Conservation (phyloP, 2,329 filamentous ascomycete species). For the Clarireedia paspali region DNA sequence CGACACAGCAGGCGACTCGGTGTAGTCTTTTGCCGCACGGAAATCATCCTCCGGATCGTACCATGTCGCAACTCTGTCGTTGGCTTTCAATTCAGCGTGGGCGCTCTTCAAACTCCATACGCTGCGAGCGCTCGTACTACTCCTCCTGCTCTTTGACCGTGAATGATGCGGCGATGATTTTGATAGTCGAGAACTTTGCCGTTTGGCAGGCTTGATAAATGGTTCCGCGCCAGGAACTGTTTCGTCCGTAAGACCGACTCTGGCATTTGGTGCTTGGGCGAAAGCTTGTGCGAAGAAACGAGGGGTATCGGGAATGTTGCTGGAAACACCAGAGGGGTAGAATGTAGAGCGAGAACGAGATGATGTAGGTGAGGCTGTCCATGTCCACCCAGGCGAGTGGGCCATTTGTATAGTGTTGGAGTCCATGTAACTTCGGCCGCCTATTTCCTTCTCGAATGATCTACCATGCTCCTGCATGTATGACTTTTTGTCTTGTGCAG, state of each 20-base stretch:
- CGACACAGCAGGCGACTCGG: slow-evolving; percentile 14
- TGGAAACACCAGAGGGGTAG: slow-evolving; percentile 27
- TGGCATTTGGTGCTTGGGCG: slow-evolving; percentile 54
- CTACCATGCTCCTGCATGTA: background rate
- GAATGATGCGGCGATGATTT: slow-evolving; percentile 33
- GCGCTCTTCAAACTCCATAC: slow-evolving; percentile 20
- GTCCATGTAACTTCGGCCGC: background rate
- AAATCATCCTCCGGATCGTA: slow-evolving; percentile 22
- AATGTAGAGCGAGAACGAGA: slow-evolving; percentile 11
- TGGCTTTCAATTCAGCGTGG: slow-evolving; percentile 15
- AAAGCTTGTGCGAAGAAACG: slow-evolving; percentile 50
- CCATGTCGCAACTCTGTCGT: slow-evolving; percentile 19
- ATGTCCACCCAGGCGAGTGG: slow-evolving; percentile 22
- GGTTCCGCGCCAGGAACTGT: slow-evolving; percentile 51
- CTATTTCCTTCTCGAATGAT: slow-evolving; percentile 6
- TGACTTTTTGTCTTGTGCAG: slow-evolving; percentile 7
- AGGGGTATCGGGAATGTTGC: slow-evolving; percentile 22
- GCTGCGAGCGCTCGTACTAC: slow-evolving; percentile 25
- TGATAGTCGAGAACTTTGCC: slow-evolving; percentile 45
- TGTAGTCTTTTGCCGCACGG: slow-evolving; percentile 12
- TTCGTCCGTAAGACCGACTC: slow-evolving; percentile 55
- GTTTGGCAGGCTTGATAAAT: slow-evolving; percentile 46
- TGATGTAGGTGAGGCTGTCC: slow-evolving; percentile 21
- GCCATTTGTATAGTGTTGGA: slow-evolving; percentile 4
- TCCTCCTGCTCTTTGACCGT: slow-evolving; percentile 26